Base-by-base conservation (phyloP, 345 rosid genomes). In the Eucalyptus brandiana region DNA sequence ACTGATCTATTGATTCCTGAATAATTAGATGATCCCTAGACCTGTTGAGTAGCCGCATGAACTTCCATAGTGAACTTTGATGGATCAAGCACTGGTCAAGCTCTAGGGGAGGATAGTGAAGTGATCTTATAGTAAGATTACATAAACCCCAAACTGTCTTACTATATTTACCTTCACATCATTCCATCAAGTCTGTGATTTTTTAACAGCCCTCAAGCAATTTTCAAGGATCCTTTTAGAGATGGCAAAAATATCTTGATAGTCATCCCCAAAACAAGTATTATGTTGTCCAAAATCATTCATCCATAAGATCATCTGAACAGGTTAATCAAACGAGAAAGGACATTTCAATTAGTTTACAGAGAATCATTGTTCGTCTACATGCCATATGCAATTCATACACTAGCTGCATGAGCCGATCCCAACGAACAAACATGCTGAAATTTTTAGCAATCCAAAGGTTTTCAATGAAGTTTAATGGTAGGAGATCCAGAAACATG, bases 221-320 rank as follows among this genome's bases (percentile, higher is more conserved):
- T 16, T 54, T 1, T 54, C 24, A 8, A 54, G 58, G 26, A 54
- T 54, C 26, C 99, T 86, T 97, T 97, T 92, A 95, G 99, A 19
- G 97, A 99, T 9, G 97, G 98, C 50, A 96, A 97, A 91, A 95
- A 93, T 91, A 95, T 97, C 90, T 93, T 96, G 98, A 96, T 97
- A 89, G 87, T 95, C 90, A 83, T 54, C 60, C 45, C 0, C 1
- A 1, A 21, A 53, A 17, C 5, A 87, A 32, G 45, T 87, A 54
- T 47, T 44, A 30, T 80, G 30, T 49, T 49, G 32, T 83, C 32
- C 12, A 87, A 40, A 48, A 32, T 28, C 2, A 1, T 54, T 86
- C 37, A 65, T 15, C 37, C 9, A 14, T 65, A 4, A 65, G 37
- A 65, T 65, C 19, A n/a, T n/a, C 9, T 15, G 76, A 30, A 2